Base-by-base conservation (phyloP, 1,284 basidiomycete genomes). In the Pascua sp. region DNA sequence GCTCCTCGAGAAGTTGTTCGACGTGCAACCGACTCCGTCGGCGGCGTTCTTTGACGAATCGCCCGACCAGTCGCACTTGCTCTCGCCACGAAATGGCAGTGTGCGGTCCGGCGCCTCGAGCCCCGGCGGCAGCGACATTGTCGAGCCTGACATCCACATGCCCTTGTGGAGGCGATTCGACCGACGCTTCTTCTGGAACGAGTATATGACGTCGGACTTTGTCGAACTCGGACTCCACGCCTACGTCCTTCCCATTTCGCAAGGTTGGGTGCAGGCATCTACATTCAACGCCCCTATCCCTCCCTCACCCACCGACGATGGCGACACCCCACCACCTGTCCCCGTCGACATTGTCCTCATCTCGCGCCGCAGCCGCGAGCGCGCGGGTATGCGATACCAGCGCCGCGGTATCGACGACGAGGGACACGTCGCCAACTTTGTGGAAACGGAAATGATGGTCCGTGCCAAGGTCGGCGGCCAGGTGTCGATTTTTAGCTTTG, bases 231-330 rank as follows among this genome's bases (percentile, higher is more conserved):
- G 79, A 1, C 78, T 91, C 11, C 89, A 94, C 73, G 80, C 85
- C 2, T 94, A 88, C 68, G 83, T 94, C 49, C 79, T 94, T 2
- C 91, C 91, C 0, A 81, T 95, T 51, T 88, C 92, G 84, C 91
- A 96, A 78, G 92, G 91, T 4, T 93, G 87, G 77, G 87, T 87
- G 60, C 89, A 92, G 69, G 80, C 85, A 0, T 75, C 88, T 0
- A 77, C 81, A 1, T 88, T 92, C 70, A 72, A 74, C 37, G 79
- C 92, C 40, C 87, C 89, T 5, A 60, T 71, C 5, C 59, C 64
- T 10, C 61, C 60, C 2, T 62, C 65, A n/a, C 57, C 61, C 4
- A 55, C 53, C 0, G 60, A 62, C 37, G 57, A 62, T 9, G 51
- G 40, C 24, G 44, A 43, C 2, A 36, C 51, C n/a, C 54, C 53